A percentile compares a stretch with the other conserved stretches of the same genome.
These are phyloP conservation scores for Hortiboletus flavorubellus DNA, from an alignment of 768 basidiomycete species.

Conservation along the genomic window DNA sequence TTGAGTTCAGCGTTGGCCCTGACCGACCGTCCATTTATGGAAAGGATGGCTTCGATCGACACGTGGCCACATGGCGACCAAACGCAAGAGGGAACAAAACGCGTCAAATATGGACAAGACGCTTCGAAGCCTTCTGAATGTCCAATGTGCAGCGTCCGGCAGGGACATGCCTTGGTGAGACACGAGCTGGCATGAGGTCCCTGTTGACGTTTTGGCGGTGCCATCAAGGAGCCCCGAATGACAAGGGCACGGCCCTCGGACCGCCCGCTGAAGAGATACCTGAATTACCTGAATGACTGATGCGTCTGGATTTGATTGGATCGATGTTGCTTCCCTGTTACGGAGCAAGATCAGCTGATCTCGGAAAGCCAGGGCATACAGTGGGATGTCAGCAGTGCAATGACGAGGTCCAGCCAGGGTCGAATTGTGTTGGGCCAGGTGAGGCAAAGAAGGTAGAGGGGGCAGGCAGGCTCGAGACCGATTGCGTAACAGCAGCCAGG, in stretches of 20 bases:
- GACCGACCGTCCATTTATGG: background rate
- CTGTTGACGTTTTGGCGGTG: background rate
- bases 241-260: background rate
- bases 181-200: background rate
- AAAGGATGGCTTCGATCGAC: background rate
- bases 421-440: background rate
- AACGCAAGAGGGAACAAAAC: background rate
- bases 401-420: background rate
- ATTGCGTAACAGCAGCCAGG: background rate
- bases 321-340: background rate
- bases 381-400: background rate
- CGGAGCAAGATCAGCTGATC: conserved; percentile 2
- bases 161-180: conserved; percentile 12
- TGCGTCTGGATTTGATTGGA: background rate
- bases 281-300: background rate
- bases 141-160: background rate
- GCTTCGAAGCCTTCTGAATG: background rate
- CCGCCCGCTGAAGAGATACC: background rate
- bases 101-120: conserved; percentile 1
- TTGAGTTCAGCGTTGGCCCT: background rate
- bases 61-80: conserved; percentile 10
- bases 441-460: background rate
- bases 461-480: background rate
- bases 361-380: background rate
- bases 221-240: background rate